These are phyloP conservation scores for Herpetomonas samuelpessoai DNA, from an alignment of 208 protist species.

Conservation along the genomic window DNA sequence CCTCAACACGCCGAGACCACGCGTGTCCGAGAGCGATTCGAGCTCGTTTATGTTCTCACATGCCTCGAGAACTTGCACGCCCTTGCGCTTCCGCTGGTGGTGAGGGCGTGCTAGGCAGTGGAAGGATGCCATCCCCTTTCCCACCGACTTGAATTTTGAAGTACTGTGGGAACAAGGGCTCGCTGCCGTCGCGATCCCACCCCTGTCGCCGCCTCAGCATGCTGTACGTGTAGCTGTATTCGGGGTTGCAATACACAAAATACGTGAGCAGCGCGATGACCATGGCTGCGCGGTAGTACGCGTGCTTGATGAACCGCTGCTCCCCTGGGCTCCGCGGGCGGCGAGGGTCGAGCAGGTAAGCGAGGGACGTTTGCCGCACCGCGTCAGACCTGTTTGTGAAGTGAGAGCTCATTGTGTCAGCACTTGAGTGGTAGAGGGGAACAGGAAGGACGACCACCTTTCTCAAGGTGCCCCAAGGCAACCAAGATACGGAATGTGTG, in stretches of 20 bases:
- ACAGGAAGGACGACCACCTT: no score
- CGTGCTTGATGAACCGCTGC: constrained; percentile 53
- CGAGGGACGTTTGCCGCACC: constrained; percentile 34
- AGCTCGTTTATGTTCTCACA: no score
- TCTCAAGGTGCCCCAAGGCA: no score
- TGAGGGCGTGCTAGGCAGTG: no score
- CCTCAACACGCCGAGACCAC: no score
- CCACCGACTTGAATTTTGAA: constrained; percentile 28
- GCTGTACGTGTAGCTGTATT: constrained; percentile 70
- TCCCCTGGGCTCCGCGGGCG: constrained; percentile 41
- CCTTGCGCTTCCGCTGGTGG: no score
- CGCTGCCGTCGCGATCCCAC: constrained; percentile 19
- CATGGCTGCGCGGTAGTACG: constrained; percentile 30
- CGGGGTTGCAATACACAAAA: constrained; percentile 89
- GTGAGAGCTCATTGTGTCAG: constrained; percentile 81
- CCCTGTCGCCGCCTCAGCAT: constrained; percentile 41
- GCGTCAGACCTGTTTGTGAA: constrained; percentile 36
- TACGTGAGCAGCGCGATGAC: constrained; percentile 44
- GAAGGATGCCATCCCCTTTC: not conserved
- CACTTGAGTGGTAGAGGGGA: no score
- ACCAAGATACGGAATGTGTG: no score
- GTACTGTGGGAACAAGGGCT: constrained; percentile 64
- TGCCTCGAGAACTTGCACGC: no score
- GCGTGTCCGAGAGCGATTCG: no score
- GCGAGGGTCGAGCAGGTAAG: constrained; percentile 54